A percentile compares a stretch with the other conserved stretches of the same genome.
Conservation (phyloP, 768 basidiomycete genomes). For the Mycena floridula region DNA sequence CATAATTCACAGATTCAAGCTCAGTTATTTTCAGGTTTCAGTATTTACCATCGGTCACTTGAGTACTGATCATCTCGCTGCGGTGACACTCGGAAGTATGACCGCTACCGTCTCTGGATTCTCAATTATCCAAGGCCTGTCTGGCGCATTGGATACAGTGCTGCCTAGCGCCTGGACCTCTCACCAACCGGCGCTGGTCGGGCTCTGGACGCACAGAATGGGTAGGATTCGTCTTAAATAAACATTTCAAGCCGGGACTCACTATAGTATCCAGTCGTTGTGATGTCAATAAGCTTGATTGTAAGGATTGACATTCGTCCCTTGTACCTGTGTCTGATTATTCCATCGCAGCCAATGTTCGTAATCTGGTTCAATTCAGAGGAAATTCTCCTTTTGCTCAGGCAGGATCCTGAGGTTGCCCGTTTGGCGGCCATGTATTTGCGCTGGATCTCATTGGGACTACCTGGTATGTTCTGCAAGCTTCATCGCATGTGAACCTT, state of each 20-base stretch:
- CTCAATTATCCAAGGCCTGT: slow-evolving; percentile 77
- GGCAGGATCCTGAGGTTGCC: slow-evolving; percentile 56
- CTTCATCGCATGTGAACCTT: not conserved
- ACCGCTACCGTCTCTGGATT: slow-evolving; percentile 70
- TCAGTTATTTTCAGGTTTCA: too few species aligned
- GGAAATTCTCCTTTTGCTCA: slow-evolving; percentile 43
- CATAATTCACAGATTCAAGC: too few species aligned
- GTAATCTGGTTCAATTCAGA: slow-evolving; percentile 54
- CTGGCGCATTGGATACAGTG: slow-evolving; percentile 86
- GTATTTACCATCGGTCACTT: slow-evolving; percentile 89
- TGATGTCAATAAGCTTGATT: not conserved
- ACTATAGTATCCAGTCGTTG: not conserved
- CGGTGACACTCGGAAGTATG: slow-evolving; percentile 70
- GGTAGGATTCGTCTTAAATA: too few species aligned
- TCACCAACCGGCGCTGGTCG: slow-evolving; percentile 73
- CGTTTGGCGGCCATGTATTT: slow-evolving; percentile 50
- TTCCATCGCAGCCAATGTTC: too few species aligned
- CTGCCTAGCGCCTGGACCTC: slow-evolving; percentile 96
- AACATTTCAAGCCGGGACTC: too few species aligned
- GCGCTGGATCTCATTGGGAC: slow-evolving; percentile 43
- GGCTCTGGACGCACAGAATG: slow-evolving; percentile 89
- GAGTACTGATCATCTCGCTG: slow-evolving; percentile 85
- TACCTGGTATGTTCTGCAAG: slow-evolving; percentile 29
- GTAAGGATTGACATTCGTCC: too few species aligned
- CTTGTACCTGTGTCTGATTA: too few species aligned